A percentile compares a stretch with the other conserved stretches of the same genome.
Evolutionary conservation across 1,284 basidiomycete genomes (phyloP).

Genomic region (Boletus hoseneyae): DNA sequence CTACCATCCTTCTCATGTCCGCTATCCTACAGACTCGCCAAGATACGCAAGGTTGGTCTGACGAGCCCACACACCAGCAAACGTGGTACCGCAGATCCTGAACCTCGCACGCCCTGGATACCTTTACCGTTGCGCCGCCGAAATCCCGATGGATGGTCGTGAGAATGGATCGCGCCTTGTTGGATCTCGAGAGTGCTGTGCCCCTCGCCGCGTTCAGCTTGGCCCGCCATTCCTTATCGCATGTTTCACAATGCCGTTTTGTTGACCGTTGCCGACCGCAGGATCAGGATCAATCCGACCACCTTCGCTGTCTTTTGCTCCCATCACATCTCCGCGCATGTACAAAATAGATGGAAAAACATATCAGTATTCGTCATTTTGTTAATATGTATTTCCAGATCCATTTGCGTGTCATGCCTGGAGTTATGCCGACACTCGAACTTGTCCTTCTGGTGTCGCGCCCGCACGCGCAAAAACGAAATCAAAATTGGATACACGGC

Average conservation of each 20-base stretch:
- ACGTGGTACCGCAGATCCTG: constrained; percentile 24
- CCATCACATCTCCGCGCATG: constrained; percentile 12
- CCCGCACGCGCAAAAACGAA: not conserved
- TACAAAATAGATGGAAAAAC: constrained; percentile 4
- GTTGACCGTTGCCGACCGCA: constrained; percentile 3
- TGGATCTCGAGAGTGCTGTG: not conserved
- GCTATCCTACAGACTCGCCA: constrained; percentile 37
- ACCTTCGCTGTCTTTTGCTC: constrained; percentile 7
- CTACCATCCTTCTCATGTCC: constrained; percentile 5
- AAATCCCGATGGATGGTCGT: constrained; percentile 51
- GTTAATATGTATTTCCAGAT: constrained; percentile 6
- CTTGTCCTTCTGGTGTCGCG: not conserved
- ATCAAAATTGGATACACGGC: constrained; percentile 2
- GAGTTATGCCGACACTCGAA: not conserved
- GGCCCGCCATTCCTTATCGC: constrained; percentile 13
- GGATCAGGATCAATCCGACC: constrained; percentile 14
- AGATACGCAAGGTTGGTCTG: constrained; percentile 52
- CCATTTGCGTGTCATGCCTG: constrained; percentile 6
- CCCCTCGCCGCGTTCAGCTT: not conserved
- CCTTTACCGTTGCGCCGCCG: constrained; percentile 56
- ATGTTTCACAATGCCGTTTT: constrained; percentile 2
- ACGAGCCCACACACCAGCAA: constrained; percentile 36
- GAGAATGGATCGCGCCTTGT: constrained; percentile 17
- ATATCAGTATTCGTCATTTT: not conserved
- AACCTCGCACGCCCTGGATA: constrained; percentile 44